Evolutionary conservation across 139 green algal genomes (phyloP).

Genomic region (Haematococcus lacustris): DNA sequence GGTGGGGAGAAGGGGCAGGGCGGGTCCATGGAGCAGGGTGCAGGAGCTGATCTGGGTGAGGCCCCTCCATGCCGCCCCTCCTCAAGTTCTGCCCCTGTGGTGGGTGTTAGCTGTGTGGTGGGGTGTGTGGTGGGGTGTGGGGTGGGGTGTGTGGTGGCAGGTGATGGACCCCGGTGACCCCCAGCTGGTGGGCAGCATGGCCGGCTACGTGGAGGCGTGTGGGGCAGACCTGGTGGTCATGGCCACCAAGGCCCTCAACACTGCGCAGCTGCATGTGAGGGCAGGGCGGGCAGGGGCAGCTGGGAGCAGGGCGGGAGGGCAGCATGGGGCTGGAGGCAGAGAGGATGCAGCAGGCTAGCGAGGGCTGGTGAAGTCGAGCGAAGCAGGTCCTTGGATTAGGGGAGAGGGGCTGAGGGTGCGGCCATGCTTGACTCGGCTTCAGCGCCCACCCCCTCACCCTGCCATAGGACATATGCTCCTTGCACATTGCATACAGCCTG

Average conservation of each 20-base stretch:
- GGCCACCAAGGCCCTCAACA: constrained; percentile 4
- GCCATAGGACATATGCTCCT: not conserved
- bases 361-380: not conserved
- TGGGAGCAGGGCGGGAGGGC: too few species aligned
- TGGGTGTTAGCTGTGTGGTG: not conserved
- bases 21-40: not conserved
- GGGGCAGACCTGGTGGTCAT: constrained; percentile 2
- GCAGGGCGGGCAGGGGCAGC: not conserved
- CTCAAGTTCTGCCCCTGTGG: not conserved
- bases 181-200: not conserved
- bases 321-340: not conserved
- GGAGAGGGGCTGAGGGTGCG: not conserved
- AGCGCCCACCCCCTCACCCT: not conserved
- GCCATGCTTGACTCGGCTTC: not conserved
- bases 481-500: not conserved
- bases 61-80: not conserved
- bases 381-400: not conserved
- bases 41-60: too few species aligned
- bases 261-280: not conserved
- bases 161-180: not conserved
- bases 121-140: not conserved
- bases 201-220: not conserved
- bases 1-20: too few species aligned
- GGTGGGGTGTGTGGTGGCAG: not conserved
- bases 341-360: not conserved